phyloP scores from a whole-genome alignment of 2,329 filamentous ascomycete genomes.

The Venturia carpophila region DNA sequence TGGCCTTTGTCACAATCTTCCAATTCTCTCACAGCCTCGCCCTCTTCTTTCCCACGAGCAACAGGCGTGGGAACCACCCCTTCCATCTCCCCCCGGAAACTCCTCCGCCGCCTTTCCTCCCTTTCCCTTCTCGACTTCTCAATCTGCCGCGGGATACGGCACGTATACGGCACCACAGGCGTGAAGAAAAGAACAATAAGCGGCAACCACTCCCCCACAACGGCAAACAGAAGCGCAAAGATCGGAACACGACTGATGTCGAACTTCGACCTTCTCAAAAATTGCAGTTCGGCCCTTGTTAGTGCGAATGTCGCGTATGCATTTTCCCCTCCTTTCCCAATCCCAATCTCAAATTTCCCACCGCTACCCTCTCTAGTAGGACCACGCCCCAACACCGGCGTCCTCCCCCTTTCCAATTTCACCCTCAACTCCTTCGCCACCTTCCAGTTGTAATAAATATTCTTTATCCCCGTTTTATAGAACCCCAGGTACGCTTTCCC shows the following conservation, averaged over 20 bases:
- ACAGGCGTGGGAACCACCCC: neutral
- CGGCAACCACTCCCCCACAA: conserved; percentile 83
- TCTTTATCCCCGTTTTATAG: conserved; percentile 19
- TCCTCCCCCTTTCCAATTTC: neutral
- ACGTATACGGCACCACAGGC: conserved; percentile 69
- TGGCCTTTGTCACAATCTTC: conserved; percentile 24
- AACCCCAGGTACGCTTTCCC: conserved; percentile 18
- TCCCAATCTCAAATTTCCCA: neutral
- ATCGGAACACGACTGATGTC: conserved; percentile 72
- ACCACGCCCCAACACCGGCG: neutral
- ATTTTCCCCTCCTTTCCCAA: neutral
- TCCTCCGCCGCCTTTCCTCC: conserved; percentile 45
- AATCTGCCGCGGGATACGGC: conserved; percentile 72
- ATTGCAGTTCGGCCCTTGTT: conserved; percentile 62
- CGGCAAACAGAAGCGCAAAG: conserved; percentile 65
- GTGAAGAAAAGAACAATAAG: conserved; percentile 65
- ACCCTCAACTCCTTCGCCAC: neutral
- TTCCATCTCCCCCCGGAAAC: conserved; percentile 37
- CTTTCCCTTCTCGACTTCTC: conserved; percentile 47
- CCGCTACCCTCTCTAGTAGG: neutral
- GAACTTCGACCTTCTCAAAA: conserved; percentile 58
- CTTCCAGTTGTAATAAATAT: conserved; percentile 17
- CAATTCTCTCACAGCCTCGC: conserved; percentile 19
- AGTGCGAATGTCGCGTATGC: neutral
- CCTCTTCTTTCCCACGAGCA: neutral